A percentile compares a stretch with the other conserved stretches of the same genome.
phyloP scores from a whole-genome alignment of 169 alveolate species.

The Eimeria maxima region DNA sequence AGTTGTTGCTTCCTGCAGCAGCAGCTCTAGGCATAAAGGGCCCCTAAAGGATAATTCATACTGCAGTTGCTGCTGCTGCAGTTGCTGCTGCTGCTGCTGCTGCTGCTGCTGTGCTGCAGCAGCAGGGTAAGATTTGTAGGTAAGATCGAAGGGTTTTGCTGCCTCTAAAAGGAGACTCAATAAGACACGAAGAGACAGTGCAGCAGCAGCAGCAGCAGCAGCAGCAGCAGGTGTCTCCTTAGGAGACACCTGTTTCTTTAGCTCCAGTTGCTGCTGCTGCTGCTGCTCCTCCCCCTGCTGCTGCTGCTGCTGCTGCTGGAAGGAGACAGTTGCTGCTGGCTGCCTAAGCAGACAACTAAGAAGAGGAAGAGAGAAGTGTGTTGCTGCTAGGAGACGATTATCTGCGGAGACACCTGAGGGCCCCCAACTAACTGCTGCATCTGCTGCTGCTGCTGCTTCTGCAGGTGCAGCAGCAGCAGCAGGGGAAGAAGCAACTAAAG shows the following conservation, averaged over 20 bases:
- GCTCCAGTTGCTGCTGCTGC: no score
- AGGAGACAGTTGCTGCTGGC: neutral
- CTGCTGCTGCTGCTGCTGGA: no score
- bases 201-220: neutral
- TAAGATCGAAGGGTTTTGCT: neutral
- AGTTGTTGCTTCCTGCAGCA: slow-evolving; percentile 40
- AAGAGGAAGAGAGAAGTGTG: neutral
- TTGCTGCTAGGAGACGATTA: no score
- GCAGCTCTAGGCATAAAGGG: slow-evolving; percentile 23
- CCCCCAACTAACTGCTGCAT: neutral
- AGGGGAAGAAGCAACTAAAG: neutral
- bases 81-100: slow-evolving; percentile 14
- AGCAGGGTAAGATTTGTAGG: neutral
- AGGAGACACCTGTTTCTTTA: no score
- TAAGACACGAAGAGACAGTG: neutral
- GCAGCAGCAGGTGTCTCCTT: neutral
- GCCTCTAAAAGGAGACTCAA: slow-evolving; percentile 23
- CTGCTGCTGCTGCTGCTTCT: no score
- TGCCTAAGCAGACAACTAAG: neutral
- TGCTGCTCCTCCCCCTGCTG: no score
- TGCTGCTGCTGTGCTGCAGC: neutral
- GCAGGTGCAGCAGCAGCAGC: no score
- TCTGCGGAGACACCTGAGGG: slow-evolving; percentile 5
- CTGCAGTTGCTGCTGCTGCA: slow-evolving; percentile 41
- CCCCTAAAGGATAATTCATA: neutral